phyloP scores from a whole-genome alignment of 148 eudicot genomes.

The Gaultheria prostrata region DNA sequence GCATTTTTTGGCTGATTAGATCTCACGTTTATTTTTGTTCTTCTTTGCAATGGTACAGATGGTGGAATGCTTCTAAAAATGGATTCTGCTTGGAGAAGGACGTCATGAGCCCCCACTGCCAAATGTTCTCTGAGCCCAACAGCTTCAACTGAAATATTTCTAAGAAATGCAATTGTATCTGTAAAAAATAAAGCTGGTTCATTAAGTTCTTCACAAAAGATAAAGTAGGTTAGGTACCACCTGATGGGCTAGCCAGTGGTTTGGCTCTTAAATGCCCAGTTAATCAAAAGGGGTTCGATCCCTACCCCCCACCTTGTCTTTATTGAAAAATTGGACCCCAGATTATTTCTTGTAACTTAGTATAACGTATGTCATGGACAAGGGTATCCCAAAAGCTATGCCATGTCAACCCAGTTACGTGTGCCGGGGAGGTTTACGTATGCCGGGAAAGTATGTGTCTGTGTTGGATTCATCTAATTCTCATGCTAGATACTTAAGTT shows the following conservation, averaged over 20 bases:
- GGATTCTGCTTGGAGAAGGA: slow-evolving; percentile 80
- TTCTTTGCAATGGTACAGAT: slow-evolving; percentile 47
- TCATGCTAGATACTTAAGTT: background rate
- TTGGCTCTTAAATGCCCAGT: background rate
- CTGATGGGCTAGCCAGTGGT: slow-evolving; percentile 2
- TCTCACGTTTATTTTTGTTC: slow-evolving; percentile 37
- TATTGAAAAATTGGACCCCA: too few relatives aligned
- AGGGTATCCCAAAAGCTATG: background rate
- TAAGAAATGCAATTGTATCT: slow-evolving; percentile 87
- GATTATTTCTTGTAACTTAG: too few relatives aligned
- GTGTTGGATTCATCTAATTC: background rate
- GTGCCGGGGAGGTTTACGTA: too few relatives aligned
- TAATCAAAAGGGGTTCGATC: background rate
- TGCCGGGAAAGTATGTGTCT: background rate
- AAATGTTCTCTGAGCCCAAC: slow-evolving; percentile 88
- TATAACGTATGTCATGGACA: background rate
- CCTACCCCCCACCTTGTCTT: background rate
- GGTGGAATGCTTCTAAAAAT: slow-evolving; percentile 71
- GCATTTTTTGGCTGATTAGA: slow-evolving; percentile 79
- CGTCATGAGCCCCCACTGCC: slow-evolving; percentile 86
- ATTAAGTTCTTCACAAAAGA: background rate
- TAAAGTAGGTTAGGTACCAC: background rate
- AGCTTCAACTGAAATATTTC: slow-evolving; percentile 93
- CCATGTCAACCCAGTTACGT: background rate
- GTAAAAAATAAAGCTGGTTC: slow-evolving; percentile 17